A percentile compares a stretch with the other conserved stretches of the same genome.
phyloP scores from a whole-genome alignment of 2,329 filamentous ascomycete genomes.

The Pseudogymnoascus sp. region DNA sequence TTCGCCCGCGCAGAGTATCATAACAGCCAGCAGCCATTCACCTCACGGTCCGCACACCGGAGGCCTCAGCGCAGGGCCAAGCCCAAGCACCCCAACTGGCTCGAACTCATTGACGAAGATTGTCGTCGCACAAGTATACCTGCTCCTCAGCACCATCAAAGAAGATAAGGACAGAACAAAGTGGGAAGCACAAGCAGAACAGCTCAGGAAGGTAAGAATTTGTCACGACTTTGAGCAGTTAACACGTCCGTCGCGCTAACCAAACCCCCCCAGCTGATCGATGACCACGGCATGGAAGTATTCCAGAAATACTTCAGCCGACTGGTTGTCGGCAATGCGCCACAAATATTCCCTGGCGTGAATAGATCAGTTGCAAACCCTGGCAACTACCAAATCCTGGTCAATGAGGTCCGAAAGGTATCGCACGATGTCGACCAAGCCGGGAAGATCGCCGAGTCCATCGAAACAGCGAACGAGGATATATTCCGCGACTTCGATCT shows the following conservation, averaged over 20 bases:
- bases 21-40: conserved; percentile 30
- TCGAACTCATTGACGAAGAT: conserved; percentile 74
- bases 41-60: conserved; percentile 39
- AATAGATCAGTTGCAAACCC: conserved; percentile 66
- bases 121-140: conserved; percentile 88
- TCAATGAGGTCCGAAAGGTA: conserved; percentile 79
- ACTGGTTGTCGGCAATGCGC: conserved; percentile 82
- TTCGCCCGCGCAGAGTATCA: conserved; percentile 29
- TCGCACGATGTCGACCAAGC: conserved; percentile 73
- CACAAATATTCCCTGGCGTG: conserved; percentile 78
- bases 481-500: conserved; percentile 94
- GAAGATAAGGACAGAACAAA: conserved; percentile 83
- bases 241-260: conserved; percentile 10
- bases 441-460: conserved; percentile 83
- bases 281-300: conserved; percentile 99
- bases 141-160: conserved; percentile 88
- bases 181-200: conserved; percentile 87
- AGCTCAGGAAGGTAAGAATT: conserved; percentile 73
- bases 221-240: conserved; percentile 8
- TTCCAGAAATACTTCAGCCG: conserved; percentile 93
- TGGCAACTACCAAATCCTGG: conserved; percentile 76
- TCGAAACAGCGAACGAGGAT: conserved; percentile 85
- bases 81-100: conserved; percentile 35
- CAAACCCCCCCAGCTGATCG: conserved; percentile 60
- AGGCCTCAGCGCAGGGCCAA: conserved; percentile 30